Conservation (phyloP, 176 grass and related monocot genomes). For the Aegilops tauschii region DNA sequence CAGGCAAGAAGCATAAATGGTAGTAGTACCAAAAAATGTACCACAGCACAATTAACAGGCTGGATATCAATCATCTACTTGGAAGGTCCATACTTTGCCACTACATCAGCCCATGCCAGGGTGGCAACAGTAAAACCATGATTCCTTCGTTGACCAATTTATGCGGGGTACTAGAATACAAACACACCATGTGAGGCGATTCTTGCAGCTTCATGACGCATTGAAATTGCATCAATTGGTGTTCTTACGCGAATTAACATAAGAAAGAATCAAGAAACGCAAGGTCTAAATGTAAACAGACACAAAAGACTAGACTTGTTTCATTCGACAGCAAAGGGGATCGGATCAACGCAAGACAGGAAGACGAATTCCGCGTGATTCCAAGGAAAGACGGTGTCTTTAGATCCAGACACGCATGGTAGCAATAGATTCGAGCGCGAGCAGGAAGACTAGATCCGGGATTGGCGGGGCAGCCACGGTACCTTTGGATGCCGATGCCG, state of each 20-base stretch:
- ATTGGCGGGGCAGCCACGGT: neutral
- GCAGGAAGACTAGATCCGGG: neutral
- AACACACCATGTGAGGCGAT: too few species aligned
- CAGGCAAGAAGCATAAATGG: neutral
- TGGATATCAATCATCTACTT: neutral
- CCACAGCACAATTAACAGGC: neutral
- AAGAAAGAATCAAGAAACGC: neutral
- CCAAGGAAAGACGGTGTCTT: neutral
- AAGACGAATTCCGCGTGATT: neutral
- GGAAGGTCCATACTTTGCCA: neutral
- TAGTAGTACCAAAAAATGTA: neutral
- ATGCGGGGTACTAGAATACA: too few species aligned
- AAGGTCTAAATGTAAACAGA: neutral
- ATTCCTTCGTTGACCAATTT: neutral
- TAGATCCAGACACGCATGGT: neutral
- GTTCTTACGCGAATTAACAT: neutral
- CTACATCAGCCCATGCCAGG: too few species aligned
- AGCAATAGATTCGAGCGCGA: neutral
- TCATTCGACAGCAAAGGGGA: neutral
- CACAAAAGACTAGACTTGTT: neutral
- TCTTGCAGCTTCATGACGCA: too few species aligned
- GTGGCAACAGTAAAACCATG: neutral
- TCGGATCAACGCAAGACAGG: neutral
- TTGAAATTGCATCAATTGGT: conserved; percentile 7
- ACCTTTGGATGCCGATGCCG: conserved; percentile 83